Conservation (phyloP, 441 rosid species). For the Syzygium syzygioides region DNA sequence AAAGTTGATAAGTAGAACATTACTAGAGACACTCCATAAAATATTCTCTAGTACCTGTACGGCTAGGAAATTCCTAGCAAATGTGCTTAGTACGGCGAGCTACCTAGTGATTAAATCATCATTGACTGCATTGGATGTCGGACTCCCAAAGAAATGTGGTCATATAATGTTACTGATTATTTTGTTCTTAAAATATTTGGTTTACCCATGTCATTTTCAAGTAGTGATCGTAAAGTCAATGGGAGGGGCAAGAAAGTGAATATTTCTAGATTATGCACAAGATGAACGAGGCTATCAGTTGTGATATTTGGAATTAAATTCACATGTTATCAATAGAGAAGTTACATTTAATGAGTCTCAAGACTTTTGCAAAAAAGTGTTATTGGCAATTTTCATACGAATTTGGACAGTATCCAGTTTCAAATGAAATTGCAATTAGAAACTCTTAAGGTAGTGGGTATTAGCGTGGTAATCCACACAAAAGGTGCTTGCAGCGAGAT, state of each 20-base stretch:
- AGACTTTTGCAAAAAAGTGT: neutral
- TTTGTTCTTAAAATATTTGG: neutral
- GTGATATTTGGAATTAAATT: fast-evolving
- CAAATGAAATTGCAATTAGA: neutral
- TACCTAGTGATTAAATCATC: neutral
- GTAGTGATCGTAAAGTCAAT: neutral
- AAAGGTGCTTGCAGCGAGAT: neutral
- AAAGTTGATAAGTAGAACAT: neutral
- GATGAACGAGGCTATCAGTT: fast-evolving
- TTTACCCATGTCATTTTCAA: neutral
- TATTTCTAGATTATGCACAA: neutral
- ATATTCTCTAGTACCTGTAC: neutral
- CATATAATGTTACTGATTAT: neutral
- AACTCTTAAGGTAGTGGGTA: neutral
- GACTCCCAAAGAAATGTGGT: neutral
- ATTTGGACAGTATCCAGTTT: neutral
- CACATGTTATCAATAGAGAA: neutral
- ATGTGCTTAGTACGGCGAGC: neutral
- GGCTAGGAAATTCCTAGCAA: neutral
- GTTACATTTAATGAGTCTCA: neutral
- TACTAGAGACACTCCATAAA: neutral
- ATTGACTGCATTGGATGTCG: neutral
- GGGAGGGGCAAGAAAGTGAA: neutral
- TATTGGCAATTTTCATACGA: neutral
- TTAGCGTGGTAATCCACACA: no score